Percentiles rank a stretch among this genome's conserved stretches.
Conservation (phyloP, 2,329 filamentous ascomycete species). For the Calonectria crousiana region DNA sequence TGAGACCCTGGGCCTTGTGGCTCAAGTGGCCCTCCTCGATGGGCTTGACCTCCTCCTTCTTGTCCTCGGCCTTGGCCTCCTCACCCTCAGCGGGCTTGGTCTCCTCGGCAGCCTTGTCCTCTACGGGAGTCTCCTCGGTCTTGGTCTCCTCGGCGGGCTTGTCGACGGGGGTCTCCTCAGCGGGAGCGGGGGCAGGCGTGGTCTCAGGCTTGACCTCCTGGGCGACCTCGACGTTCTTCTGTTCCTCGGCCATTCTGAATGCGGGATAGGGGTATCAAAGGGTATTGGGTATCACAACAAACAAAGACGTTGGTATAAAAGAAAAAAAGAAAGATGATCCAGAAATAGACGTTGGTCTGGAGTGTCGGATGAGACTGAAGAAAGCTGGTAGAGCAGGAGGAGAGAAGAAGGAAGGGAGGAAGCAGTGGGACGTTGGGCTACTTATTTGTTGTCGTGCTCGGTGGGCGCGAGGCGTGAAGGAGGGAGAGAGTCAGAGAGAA, state of each 20-base stretch:
- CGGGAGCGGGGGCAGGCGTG: constrained; percentile 50
- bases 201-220: constrained; percentile 62
- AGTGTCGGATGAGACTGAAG: constrained; percentile 46
- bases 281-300: constrained; percentile 65
- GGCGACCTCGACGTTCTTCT: constrained; percentile 75
- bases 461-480: constrained; percentile 21
- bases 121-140: constrained; percentile 48
- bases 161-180: constrained; percentile 49
- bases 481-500: constrained; percentile 18
- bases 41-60: constrained; percentile 71
- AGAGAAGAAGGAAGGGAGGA: constrained; percentile 46
- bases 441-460: constrained; percentile 53
- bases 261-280: constrained; percentile 54
- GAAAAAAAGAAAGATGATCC: constrained; percentile 52
- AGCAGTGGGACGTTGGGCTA: constrained; percentile 53
- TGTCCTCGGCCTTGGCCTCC: constrained; percentile 56
- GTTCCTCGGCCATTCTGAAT: constrained; percentile 78
- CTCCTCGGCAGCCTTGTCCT: constrained; percentile 56
- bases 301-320: constrained; percentile 58
- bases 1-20: constrained; percentile 88
- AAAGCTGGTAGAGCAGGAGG: constrained; percentile 48
- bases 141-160: constrained; percentile 56
- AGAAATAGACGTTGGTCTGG: constrained; percentile 48
- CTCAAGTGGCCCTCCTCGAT: constrained; percentile 87
- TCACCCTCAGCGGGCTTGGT: constrained; percentile 57